Evolutionary conservation across 495 filamentous ascomycete genomes (phyloP).

Genomic region (Penicillium goetzii): DNA sequence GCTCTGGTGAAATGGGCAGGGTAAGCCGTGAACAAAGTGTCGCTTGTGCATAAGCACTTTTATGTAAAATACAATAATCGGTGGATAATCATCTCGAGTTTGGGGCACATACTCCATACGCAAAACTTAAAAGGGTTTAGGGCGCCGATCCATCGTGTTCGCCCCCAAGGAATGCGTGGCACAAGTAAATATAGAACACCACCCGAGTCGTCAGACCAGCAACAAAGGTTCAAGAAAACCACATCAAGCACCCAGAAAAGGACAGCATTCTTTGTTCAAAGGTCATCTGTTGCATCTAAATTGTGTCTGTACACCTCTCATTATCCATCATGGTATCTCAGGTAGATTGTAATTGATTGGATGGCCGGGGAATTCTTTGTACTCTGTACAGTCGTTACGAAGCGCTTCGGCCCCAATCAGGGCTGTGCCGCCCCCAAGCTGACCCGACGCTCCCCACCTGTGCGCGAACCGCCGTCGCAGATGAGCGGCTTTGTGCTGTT

Average conservation of each 20-base stretch:
- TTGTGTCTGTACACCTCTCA: background rate
- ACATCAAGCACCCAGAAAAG: too few species aligned
- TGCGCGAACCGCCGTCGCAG: background rate
- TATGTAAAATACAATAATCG: too few species aligned
- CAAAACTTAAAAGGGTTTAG: slow-evolving; percentile 7
- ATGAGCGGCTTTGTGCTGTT: background rate
- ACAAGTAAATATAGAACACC: slow-evolving; percentile 22
- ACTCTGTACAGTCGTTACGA: background rate
- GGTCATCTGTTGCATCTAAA: background rate
- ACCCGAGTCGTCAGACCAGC: background rate
- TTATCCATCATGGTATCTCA: background rate
- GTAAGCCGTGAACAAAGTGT: too few species aligned
- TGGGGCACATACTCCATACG: background rate
- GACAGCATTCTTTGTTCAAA: background rate
- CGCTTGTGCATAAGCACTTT: too few species aligned
- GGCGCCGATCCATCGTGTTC: slow-evolving; percentile 13
- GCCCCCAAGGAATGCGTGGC: slow-evolving; percentile 20
- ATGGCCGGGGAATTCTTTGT: background rate
- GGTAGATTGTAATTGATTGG: background rate
- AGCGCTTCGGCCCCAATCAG: background rate
- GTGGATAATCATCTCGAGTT: too few species aligned
- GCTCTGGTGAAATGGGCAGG: too few species aligned
- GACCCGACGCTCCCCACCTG: background rate
- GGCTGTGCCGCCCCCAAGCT: slow-evolving; percentile 9
- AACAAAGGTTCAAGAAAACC: background rate